Evolutionary conservation across 306 rosid species (phyloP).

Genomic region (Chamaecrista fasciculata): DNA sequence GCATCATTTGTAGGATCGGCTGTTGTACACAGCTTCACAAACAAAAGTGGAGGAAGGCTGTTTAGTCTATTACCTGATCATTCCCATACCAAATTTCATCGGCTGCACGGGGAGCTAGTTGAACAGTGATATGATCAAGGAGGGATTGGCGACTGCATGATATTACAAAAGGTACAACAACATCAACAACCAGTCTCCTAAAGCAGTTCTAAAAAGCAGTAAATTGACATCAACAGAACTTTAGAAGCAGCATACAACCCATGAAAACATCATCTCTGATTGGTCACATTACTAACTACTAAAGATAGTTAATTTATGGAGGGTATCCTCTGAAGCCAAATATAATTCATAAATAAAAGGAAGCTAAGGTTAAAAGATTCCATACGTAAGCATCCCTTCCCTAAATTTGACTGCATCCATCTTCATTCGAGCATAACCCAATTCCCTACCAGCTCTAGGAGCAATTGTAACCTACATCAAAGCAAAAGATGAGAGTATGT

Average conservation of each 20-base stretch:
- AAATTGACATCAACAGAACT: slow-evolving; percentile 12
- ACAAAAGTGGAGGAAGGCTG: too few species aligned
- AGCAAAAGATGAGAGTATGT: slow-evolving; percentile 20
- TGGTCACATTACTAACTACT: slow-evolving; percentile 27
- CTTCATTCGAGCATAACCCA: slow-evolving; percentile 92
- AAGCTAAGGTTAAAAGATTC: slow-evolving; percentile 6
- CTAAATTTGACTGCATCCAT: slow-evolving; percentile 76
- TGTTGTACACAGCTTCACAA: too few species aligned
- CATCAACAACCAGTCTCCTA: not conserved
- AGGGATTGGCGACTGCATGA: slow-evolving; percentile 85
- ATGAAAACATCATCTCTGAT: slow-evolving; percentile 12
- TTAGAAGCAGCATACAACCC: slow-evolving; percentile 20
- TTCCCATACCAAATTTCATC: slow-evolving; percentile 89
- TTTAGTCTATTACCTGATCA: slow-evolving; percentile 49
- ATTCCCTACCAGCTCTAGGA: slow-evolving; percentile 98
- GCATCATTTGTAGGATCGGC: too few species aligned
- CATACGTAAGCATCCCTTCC: slow-evolving; percentile 93
- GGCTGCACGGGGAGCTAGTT: slow-evolving; percentile 97
- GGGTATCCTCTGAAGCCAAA: slow-evolving; percentile 23
- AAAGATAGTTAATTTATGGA: slow-evolving; percentile 12
- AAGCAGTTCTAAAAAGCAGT: slow-evolving; percentile 23
- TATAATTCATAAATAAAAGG: slow-evolving; percentile 11
- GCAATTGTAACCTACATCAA: slow-evolving; percentile 84
- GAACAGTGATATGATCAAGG: slow-evolving; percentile 90
- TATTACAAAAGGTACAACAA: slow-evolving; percentile 19